phyloP scores from a whole-genome alignment of 2,329 filamentous ascomycete genomes.

The Trichoderma gracile region DNA sequence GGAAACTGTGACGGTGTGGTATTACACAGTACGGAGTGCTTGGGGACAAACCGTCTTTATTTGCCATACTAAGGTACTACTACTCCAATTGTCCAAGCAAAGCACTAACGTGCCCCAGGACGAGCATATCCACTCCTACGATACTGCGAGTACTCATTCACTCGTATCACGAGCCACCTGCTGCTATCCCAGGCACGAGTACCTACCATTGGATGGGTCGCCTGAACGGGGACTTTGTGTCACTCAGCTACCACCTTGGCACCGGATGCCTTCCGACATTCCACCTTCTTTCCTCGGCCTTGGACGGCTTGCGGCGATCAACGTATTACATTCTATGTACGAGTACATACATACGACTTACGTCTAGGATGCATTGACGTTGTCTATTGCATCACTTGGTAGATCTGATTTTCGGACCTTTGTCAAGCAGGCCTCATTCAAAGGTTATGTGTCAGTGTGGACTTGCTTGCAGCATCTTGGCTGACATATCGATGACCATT shows the following conservation, averaged over 20 bases:
- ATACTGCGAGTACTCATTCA: no score
- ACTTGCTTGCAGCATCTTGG: background rate
- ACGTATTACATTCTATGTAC: background rate
- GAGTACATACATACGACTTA: background rate
- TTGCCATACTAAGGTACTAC: no score
- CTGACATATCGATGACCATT: background rate
- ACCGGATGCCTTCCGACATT: constrained; percentile 22
- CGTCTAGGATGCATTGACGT: background rate
- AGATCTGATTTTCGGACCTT: background rate
- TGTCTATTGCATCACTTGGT: constrained; percentile 14
- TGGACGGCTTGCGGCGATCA: constrained; percentile 7
- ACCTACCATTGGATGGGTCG: background rate
- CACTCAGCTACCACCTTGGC: constrained; percentile 22
- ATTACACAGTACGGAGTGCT: background rate
- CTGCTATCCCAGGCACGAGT: background rate
- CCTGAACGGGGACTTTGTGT: constrained; percentile 6
- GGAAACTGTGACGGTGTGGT: background rate
- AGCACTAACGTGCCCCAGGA: background rate
- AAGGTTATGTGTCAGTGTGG: background rate
- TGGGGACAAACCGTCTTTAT: background rate
- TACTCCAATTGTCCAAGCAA: background rate
- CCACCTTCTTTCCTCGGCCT: background rate
- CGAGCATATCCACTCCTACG: background rate
- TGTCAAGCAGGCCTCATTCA: background rate
- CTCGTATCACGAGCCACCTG: background rate